Base-by-base conservation (phyloP, 768 basidiomycete genomes). In the Gelatoporia subvermispora region DNA sequence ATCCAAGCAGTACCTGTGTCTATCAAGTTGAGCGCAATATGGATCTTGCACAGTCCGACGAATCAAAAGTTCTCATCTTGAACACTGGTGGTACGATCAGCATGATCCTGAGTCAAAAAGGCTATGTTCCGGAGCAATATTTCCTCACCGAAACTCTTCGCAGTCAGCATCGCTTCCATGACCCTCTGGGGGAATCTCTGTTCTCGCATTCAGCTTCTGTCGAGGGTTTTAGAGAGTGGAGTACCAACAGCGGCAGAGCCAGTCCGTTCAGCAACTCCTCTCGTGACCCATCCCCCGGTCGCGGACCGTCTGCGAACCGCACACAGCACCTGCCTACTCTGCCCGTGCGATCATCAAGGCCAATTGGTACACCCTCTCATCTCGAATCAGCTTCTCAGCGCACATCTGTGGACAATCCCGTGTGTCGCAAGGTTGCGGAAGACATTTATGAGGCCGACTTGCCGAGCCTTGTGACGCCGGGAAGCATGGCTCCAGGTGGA, bases 31-130 rank as follows among this genome's bases (percentile, higher is more conserved):
- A 13, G 5, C 13, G 28, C 44, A 45, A 21, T 25, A 68, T 85
- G 84, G 79, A 82, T 52, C 54, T 68, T 15, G 66, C 66, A 43
- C 65, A 70, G 39, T 66, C 77, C 17, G 81, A 87, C 53, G 89
- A 93, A 59, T 81, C 88, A 10, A 76, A 79, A 45, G 88, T 93
- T n/a, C 82, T 93, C 45, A 74, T 93, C 50, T 84, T 93, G 23
- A 93, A 93, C 70, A 93, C 92, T 31, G 91, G 88, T 24, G 92
- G 92, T 15, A 94, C 92, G 0, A 92, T 94, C 55, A 89, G 88
- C 16, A 91, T 91, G 88, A 81, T 91, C 39, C 76, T 87, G 31
- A 82, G 84, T 28, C 72, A 82, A 28, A 77, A 81, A 51, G 86
- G 87, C 53, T 89, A 88, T 61, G 83, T 87, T 18, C 88, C 91